These are phyloP conservation scores for Peronosclerospora sorghi DNA, from an alignment of 352 stramenopile species.

Conservation along the genomic window DNA sequence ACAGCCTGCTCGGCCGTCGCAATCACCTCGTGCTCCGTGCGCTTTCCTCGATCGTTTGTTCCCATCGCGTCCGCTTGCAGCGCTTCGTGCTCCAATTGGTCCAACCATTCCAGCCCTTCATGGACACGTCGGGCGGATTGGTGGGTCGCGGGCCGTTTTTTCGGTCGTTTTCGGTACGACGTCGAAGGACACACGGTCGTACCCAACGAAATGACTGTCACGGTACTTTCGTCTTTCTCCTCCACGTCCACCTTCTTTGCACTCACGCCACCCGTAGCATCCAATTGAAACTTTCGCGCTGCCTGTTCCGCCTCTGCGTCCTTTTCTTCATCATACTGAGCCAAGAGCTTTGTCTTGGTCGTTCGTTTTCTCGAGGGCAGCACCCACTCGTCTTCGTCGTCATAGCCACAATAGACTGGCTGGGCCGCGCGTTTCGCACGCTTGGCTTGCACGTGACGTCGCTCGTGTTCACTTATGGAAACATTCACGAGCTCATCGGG, in stretches of 20 bases:
- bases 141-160: constrained; percentile 10
- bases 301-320: constrained; percentile 30
- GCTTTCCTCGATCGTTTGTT: constrained; percentile 46
- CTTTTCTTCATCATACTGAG: constrained; percentile 86
- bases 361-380: constrained; percentile 57
- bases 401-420: constrained; percentile 89
- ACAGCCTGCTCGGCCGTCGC: constrained; percentile 43
- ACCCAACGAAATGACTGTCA: constrained; percentile 51
- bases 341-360: constrained; percentile 40
- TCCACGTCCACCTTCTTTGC: neutral
- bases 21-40: constrained; percentile 24
- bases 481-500: constrained; percentile 82
- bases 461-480: constrained; percentile 65
- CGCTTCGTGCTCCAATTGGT: constrained; percentile 58
- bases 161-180: constrained; percentile 20
- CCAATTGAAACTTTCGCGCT: constrained; percentile 47
- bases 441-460: constrained; percentile 30
- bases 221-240: constrained; percentile 27
- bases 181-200: constrained; percentile 16
- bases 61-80: constrained; percentile 12
- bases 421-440: constrained; percentile 30
- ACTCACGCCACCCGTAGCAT: constrained; percentile 22
- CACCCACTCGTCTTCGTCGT: constrained; percentile 95
- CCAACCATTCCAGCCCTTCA: constrained; percentile 31
- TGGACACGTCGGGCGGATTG: too few relatives aligned